phyloP scores from a whole-genome alignment of 2,329 filamentous ascomycete species.

The Cladophialophora psammophila region DNA sequence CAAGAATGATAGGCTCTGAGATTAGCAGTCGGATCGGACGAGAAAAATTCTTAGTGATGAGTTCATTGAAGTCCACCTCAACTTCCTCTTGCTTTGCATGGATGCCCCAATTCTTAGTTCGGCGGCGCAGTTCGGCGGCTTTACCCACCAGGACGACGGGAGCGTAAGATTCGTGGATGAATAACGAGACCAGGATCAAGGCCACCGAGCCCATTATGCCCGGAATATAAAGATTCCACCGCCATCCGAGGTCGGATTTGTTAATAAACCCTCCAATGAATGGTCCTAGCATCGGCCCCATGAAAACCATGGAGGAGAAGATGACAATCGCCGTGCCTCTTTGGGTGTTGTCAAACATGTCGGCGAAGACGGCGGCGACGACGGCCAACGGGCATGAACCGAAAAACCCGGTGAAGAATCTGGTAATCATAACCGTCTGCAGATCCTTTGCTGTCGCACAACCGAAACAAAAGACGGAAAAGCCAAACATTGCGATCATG shows the following conservation, averaged over 20 bases:
- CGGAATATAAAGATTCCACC: constrained; percentile 63
- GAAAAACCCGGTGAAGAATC: constrained; percentile 63
- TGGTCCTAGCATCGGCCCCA: constrained; percentile 60
- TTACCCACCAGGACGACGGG: constrained; percentile 65
- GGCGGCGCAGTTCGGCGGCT: constrained; percentile 60
- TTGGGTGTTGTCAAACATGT: constrained; percentile 61
- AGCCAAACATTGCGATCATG: constrained; percentile 59
- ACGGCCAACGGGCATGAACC: constrained; percentile 62
- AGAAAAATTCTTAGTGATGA: constrained; percentile 61
- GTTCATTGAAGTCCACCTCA: constrained; percentile 59
- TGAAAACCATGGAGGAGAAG: constrained; percentile 61
- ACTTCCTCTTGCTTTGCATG: constrained; percentile 66
- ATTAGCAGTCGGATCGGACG: constrained; percentile 54
- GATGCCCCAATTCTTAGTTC: constrained; percentile 67
- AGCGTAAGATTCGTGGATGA: constrained; percentile 65
- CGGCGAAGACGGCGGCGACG: constrained; percentile 63
- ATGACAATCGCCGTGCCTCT: constrained; percentile 57
- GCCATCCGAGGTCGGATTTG: constrained; percentile 59
- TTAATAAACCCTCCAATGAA: constrained; percentile 64
- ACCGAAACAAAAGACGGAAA: constrained; percentile 59
- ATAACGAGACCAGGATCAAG: constrained; percentile 58
- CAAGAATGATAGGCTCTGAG: constrained; percentile 54
- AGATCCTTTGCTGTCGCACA: constrained; percentile 60
- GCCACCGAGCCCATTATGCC: constrained; percentile 64
- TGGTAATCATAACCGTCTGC: constrained; percentile 61